A percentile compares a stretch with the other conserved stretches of the same genome.
Evolutionary conservation across 257 asterid genomes (phyloP).

Genomic region (Solanum stenotomum): DNA sequence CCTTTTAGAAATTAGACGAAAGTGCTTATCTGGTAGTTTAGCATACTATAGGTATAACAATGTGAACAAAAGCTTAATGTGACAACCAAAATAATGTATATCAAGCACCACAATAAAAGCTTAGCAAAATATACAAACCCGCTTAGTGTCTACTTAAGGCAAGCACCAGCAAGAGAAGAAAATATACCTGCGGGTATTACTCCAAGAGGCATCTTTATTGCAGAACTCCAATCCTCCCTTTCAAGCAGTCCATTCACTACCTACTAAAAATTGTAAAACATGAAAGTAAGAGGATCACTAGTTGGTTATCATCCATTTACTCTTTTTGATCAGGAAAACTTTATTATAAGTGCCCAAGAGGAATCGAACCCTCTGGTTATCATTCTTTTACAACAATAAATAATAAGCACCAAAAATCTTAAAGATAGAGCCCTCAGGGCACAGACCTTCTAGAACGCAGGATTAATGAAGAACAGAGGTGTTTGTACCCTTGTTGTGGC

Average conservation of each 20-base stretch:
- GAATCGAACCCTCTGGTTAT: neutral
- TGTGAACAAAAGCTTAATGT: neutral
- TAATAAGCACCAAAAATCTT: neutral
- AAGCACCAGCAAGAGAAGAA: neutral
- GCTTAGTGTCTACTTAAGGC: neutral
- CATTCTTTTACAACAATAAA: neutral
- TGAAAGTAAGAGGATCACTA: slow-evolving; percentile 19
- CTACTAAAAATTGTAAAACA: slow-evolving; percentile 45
- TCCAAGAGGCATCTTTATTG: slow-evolving; percentile 78
- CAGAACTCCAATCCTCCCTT: slow-evolving; percentile 81
- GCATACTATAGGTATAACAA: neutral
- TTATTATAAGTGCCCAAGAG: neutral
- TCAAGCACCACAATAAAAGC: neutral
- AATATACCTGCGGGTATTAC: slow-evolving; percentile 83
- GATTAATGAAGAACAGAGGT: neutral
- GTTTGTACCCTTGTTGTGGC: neutral
- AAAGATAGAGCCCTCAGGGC: neutral
- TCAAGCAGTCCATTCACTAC: slow-evolving; percentile 86
- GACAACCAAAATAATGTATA: neutral
- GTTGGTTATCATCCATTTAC: neutral
- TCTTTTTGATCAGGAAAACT: neutral
- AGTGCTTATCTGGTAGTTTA: neutral
- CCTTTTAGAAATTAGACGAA: neutral
- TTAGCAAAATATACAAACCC: neutral
- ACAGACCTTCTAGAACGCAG: neutral